These are phyloP conservation scores for Colletotrichum sp. DNA, from an alignment of 2,329 filamentous ascomycete species.

Conservation along the genomic window DNA sequence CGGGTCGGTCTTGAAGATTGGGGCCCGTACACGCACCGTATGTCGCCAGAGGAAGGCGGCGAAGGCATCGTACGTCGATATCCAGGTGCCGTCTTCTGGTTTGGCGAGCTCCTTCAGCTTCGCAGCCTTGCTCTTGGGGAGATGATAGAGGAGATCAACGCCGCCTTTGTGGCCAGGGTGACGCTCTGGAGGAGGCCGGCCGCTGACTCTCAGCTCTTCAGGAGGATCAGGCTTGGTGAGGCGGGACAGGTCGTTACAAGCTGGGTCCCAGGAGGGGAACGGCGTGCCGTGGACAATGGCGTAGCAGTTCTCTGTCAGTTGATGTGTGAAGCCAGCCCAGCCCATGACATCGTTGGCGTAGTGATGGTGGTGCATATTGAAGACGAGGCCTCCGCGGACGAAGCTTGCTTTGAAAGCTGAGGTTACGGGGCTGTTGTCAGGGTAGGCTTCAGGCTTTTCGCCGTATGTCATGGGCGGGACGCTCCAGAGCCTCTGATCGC, in stretches of 20 bases:
- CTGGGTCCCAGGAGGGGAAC: conserved; percentile 38
- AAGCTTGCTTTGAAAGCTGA: conserved; percentile 47
- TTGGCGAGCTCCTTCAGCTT: conserved; percentile 41
- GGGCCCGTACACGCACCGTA: conserved; percentile 37
- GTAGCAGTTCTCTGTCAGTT: conserved; percentile 48
- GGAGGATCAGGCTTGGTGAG: conserved; percentile 32
- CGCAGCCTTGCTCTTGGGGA: conserved; percentile 46
- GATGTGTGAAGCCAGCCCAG: conserved; percentile 39
- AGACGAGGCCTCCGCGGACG: conserved; percentile 43
- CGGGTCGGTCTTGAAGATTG: conserved; percentile 35
- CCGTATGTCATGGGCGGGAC: conserved; percentile 42
- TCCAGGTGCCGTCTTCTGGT: conserved; percentile 39
- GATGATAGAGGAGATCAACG: conserved; percentile 42
- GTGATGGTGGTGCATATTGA: conserved; percentile 47
- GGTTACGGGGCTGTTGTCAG: conserved; percentile 33
- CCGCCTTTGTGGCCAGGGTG: conserved; percentile 31
- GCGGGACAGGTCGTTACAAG: conserved; percentile 37
- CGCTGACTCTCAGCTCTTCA: conserved; percentile 33
- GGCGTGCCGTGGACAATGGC: conserved; percentile 32
- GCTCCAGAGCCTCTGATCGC: conserved; percentile 37
- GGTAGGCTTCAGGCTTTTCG: conserved; percentile 41
- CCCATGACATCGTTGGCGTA: conserved; percentile 47
- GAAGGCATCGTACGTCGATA: conserved; percentile 52
- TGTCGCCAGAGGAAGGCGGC: conserved; percentile 46
- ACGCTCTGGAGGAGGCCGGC: conserved; percentile 28